Evolutionary conservation across 768 basidiomycete species (phyloP).

Genomic region (Xanthoconium stramineum): DNA sequence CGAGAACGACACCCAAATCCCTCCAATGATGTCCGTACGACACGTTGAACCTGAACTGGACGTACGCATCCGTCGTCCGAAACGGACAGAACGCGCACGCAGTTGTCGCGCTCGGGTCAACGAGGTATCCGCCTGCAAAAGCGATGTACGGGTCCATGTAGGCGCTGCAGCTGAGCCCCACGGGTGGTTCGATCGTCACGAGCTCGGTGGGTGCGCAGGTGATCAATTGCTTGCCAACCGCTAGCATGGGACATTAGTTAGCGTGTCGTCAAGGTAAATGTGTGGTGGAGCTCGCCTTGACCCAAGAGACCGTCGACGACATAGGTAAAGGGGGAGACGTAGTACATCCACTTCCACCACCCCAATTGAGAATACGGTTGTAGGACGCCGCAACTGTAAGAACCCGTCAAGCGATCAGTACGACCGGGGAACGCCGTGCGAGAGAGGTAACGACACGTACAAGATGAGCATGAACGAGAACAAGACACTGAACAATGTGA

Average conservation of each 20-base stretch:
- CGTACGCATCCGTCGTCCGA: conserved; percentile 41
- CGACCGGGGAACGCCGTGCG: not conserved
- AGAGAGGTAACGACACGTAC: conserved; percentile 22
- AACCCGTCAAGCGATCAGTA: not conserved
- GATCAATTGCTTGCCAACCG: conserved; percentile 40
- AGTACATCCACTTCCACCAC: conserved; percentile 37
- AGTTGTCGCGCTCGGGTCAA: conserved; percentile 50
- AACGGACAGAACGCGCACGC: conserved; percentile 57
- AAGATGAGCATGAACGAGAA: conserved; percentile 44
- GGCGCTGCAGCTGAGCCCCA: conserved; percentile 48
- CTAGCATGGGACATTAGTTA: conserved; percentile 19
- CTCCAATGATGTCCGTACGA: conserved; percentile 9
- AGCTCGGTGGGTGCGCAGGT: conserved; percentile 53
- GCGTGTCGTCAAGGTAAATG: not conserved
- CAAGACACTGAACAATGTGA: conserved; percentile 36
- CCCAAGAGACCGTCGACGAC: conserved; percentile 43
- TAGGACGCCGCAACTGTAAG: conserved; percentile 43
- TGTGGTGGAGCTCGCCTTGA: conserved; percentile 15
- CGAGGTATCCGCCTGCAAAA: conserved; percentile 52
- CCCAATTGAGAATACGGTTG: conserved; percentile 40
- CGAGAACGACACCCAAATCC: conserved; percentile 10
- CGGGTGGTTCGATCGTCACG: conserved; percentile 49
- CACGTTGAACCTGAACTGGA: conserved; percentile 1
- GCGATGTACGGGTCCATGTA: conserved; percentile 53
- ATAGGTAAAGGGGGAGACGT: conserved; percentile 49